These are phyloP conservation scores for Hypsizygus marmoreus DNA, from an alignment of 768 basidiomycete species.

Conservation along the genomic window DNA sequence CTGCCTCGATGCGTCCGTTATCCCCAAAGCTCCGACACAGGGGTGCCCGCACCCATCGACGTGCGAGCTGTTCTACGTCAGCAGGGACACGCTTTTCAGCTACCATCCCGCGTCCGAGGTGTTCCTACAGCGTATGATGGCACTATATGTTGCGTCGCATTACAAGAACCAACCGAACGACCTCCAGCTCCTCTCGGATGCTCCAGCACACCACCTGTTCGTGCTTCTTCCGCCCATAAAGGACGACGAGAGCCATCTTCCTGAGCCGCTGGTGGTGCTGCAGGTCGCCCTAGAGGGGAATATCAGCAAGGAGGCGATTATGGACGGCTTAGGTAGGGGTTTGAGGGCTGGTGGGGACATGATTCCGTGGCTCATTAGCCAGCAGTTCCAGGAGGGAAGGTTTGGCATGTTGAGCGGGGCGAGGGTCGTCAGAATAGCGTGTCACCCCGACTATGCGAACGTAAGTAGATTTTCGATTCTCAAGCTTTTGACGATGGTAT, in stretches of 20 bases:
- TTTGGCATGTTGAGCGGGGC: conserved; percentile 93
- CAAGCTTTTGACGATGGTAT: not conserved
- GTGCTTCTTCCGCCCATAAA: conserved; percentile 92
- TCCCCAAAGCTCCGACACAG: conserved; percentile 45
- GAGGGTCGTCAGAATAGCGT: conserved; percentile 89
- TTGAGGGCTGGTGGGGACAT: conserved; percentile 90
- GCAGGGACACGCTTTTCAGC: conserved; percentile 94
- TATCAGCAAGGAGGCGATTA: conserved; percentile 80
- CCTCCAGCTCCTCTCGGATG: conserved; percentile 95
- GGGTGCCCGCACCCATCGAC: conserved; percentile 94
- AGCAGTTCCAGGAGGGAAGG: conserved; percentile 94
- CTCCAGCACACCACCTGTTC: conserved; percentile 95
- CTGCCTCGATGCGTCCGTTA: conserved; percentile 83
- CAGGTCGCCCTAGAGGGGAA: conserved; percentile 96
- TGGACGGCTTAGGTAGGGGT: conserved; percentile 85
- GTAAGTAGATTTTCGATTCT: conserved; percentile 44
- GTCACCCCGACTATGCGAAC: conserved; percentile 92
- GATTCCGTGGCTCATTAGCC: conserved; percentile 95
- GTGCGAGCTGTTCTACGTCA: conserved; percentile 95
- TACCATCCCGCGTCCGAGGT: conserved; percentile 97
- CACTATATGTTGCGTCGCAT: conserved; percentile 94
- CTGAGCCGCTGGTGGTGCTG: conserved; percentile 93
- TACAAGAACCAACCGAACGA: conserved; percentile 99
- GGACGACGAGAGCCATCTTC: conserved; percentile 87
- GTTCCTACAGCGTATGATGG: conserved; percentile 98